Evolutionary conservation across 345 rosid species (phyloP).

Genomic region (Sisymbrium altissimum): DNA sequence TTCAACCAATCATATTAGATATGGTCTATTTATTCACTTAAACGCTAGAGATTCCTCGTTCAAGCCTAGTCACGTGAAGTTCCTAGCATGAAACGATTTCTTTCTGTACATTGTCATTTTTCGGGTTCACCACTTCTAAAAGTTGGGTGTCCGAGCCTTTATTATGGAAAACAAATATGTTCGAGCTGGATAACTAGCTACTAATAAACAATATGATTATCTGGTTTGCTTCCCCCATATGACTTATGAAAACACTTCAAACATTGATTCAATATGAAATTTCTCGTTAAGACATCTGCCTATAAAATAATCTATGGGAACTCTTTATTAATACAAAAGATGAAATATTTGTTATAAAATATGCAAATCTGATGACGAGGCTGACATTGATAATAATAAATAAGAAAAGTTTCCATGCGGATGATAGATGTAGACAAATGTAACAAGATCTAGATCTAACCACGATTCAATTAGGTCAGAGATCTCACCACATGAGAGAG

Average conservation of each 20-base stretch:
- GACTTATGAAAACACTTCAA: not conserved
- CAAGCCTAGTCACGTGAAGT: not conserved
- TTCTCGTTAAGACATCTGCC: not conserved
- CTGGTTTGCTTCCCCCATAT: not conserved
- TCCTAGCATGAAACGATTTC: not conserved
- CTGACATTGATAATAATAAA: not conserved
- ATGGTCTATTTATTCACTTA: not conserved
- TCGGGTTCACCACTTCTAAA: too few relatives aligned
- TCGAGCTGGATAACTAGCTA: too few relatives aligned
- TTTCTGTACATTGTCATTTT: too few relatives aligned
- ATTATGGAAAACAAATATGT: not conserved
- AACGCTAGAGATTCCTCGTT: not conserved
- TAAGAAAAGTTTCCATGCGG: not conserved
- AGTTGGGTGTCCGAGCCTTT: not conserved
- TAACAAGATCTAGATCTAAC: conserved; percentile 31
- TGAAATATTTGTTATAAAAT: not conserved
- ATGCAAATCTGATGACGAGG: not conserved
- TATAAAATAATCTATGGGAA: not conserved
- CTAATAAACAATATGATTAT: not conserved
- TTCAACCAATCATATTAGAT: not conserved
- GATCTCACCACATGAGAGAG: conserved; percentile 22
- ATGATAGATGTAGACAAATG: not conserved
- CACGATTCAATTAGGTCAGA: conserved; percentile 12
- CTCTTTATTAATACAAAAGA: not conserved
- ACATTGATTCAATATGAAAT: not conserved